Percentiles rank a stretch among this genome's conserved stretches.
These are phyloP conservation scores for Vickermania spadyakhi DNA, from an alignment of 208 protist genomes.

Conservation along the genomic window DNA sequence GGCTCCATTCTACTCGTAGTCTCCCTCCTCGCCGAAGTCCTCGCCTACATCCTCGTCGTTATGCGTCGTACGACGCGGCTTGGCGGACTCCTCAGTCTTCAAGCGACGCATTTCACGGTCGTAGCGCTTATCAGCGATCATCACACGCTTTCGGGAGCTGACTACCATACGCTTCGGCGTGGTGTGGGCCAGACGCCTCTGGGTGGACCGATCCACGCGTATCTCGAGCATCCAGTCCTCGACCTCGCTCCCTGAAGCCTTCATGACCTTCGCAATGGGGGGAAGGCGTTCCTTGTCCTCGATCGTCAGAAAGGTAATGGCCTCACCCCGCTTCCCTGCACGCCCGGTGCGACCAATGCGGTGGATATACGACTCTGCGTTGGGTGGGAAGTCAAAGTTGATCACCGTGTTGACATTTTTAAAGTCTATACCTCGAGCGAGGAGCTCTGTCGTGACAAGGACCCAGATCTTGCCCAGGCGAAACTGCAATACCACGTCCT, in stretches of 20 bases:
- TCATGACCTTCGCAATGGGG: constrained; percentile 86
- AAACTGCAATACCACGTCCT: constrained; percentile 92
- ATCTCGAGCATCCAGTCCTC: constrained; percentile 94
- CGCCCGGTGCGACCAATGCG: constrained; percentile 91
- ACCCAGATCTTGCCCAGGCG: constrained; percentile 94
- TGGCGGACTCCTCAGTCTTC: constrained; percentile 32
- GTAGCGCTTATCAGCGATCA: constrained; percentile 65
- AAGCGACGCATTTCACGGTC: constrained; percentile 59
- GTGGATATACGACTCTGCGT: constrained; percentile 95
- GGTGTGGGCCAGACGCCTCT: constrained; percentile 43
- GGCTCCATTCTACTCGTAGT: too few species aligned
- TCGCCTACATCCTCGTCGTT: constrained; percentile 1
- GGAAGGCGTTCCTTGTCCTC: constrained; percentile 89
- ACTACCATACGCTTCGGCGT: constrained; percentile 83
- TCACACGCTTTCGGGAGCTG: constrained; percentile 78
- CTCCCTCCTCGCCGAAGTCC: background rate
- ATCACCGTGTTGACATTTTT: constrained; percentile 96
- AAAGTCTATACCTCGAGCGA: constrained; percentile 97
- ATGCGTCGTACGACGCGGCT: constrained; percentile 4
- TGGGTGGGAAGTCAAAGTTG: constrained; percentile 98
- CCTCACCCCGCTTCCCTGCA: constrained; percentile 79
- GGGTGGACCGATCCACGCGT: constrained; percentile 42
- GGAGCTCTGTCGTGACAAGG: constrained; percentile 95
- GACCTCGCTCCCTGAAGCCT: constrained; percentile 87
- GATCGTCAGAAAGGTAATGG: constrained; percentile 96